Conservation (phyloP, 805 yeast genomes). For the Hanseniaspora vineae region DNA sequence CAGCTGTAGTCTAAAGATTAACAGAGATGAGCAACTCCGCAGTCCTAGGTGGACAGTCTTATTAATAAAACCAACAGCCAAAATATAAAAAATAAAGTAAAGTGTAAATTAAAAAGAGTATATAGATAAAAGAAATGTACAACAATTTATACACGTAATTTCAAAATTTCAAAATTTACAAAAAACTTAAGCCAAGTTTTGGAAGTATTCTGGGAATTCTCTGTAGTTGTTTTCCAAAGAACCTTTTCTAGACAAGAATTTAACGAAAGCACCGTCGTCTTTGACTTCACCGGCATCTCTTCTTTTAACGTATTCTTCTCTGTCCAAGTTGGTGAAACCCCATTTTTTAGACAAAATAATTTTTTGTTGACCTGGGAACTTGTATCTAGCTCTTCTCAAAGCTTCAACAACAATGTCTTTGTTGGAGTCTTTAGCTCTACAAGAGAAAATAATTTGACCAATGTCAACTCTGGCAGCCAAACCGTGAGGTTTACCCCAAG, state of each 20-base stretch:
- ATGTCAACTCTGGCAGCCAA: slow-evolving; percentile 98
- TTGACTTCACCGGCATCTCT: slow-evolving; percentile 96
- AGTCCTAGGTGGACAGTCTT: too few species aligned
- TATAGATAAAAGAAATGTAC: too few species aligned
- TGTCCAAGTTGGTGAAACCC: slow-evolving; percentile 99
- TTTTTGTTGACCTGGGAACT: slow-evolving; percentile 99
- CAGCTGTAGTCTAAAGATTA: too few species aligned
- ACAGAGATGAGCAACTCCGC: too few species aligned
- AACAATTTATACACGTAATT: too few species aligned
- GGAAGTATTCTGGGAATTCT: slow-evolving; percentile 81
- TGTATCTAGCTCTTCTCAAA: slow-evolving; percentile 99
- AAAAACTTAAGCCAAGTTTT: slow-evolving; percentile 23
- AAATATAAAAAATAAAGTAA: too few species aligned
- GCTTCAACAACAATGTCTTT: slow-evolving; percentile 96
- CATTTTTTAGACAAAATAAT: slow-evolving; percentile 98
- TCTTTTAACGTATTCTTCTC: slow-evolving; percentile 89
- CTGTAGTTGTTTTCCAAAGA: slow-evolving; percentile 80
- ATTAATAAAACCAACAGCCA: too few species aligned
- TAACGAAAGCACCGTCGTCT: slow-evolving; percentile 99
- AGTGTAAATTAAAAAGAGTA: background rate
- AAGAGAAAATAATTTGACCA: slow-evolving; percentile 96
- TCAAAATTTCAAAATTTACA: too few species aligned
- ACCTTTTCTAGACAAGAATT: slow-evolving; percentile 96
- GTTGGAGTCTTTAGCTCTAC: slow-evolving; percentile 97
- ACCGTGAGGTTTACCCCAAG: slow-evolving; percentile 99